phyloP scores from a whole-genome alignment of 345 rosid species.

The Murraya koenigii region DNA sequence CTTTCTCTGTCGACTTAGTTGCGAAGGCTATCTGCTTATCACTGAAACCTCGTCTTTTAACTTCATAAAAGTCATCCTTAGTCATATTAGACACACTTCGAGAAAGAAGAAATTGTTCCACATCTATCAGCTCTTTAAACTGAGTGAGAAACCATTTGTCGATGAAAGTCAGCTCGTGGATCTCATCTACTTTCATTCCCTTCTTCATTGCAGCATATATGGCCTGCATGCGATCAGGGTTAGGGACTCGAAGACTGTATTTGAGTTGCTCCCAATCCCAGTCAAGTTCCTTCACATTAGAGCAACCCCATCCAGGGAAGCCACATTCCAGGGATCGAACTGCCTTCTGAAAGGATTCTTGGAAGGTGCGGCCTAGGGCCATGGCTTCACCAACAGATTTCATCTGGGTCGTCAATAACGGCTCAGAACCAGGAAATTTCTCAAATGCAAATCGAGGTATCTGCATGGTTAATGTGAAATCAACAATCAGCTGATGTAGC shows the following conservation, averaged over 20 bases:
- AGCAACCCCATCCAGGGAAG: slow-evolving; percentile 93
- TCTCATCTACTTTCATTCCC: slow-evolving; percentile 89
- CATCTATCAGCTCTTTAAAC: slow-evolving; percentile 82
- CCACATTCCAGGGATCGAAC: slow-evolving; percentile 84
- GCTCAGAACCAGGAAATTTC: slow-evolving; percentile 96
- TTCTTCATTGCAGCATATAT: slow-evolving; percentile 95
- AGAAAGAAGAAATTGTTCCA: slow-evolving; percentile 78
- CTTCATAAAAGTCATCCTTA: slow-evolving; percentile 77
- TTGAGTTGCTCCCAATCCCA: slow-evolving; percentile 95
- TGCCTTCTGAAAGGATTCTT: slow-evolving; percentile 97
- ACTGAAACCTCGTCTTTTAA: slow-evolving; percentile 84
- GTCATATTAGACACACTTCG: slow-evolving; percentile 55
- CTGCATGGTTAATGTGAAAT: slow-evolving; percentile 36
- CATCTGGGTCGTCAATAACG: slow-evolving; percentile 91
- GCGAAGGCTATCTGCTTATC: slow-evolving; percentile 96
- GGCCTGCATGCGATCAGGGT: slow-evolving; percentile 79
- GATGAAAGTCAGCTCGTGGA: slow-evolving; percentile 72
- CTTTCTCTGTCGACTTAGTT: slow-evolving; percentile 80
- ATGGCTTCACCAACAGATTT: slow-evolving; percentile 95
- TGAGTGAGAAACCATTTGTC: slow-evolving; percentile 97
- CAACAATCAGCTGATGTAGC: neutral
- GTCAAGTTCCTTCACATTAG: slow-evolving; percentile 59
- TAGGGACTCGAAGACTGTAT: slow-evolving; percentile 86
- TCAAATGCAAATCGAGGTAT: slow-evolving; percentile 97
- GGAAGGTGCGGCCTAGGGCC: slow-evolving; percentile 94